Percentiles rank a stretch among this genome's conserved stretches.
Evolutionary conservation across 208 protist species (phyloP).

Genomic region (Endotrypanum monterogeii): DNA sequence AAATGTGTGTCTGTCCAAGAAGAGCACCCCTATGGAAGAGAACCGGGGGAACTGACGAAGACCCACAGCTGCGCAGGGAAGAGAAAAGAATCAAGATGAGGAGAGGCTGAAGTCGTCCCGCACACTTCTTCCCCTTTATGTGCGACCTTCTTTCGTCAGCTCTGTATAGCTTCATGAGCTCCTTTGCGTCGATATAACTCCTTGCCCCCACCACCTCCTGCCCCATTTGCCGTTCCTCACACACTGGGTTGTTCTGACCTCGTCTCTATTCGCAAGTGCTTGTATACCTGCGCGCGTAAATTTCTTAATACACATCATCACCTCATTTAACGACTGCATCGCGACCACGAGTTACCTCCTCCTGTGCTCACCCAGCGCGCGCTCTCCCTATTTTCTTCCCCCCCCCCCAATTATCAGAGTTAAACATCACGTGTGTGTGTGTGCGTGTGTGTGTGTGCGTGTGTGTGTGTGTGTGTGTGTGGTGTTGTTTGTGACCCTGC

Average conservation of each 20-base stretch:
- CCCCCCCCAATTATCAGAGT: not conserved
- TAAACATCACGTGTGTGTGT: not conserved
- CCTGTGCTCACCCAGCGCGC: not conserved
- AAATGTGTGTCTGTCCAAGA: too few relatives aligned
- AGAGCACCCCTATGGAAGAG: too few relatives aligned
- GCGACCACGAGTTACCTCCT: not conserved
- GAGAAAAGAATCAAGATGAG: too few relatives aligned
- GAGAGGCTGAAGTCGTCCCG: too few relatives aligned
- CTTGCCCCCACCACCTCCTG: not conserved
- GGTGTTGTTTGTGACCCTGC: not conserved
- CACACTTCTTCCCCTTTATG: too few relatives aligned
- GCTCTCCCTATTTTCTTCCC: not conserved
- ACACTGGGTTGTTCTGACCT: not conserved
- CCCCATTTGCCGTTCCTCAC: not conserved
- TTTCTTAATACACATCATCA: not conserved
- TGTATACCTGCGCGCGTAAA: not conserved
- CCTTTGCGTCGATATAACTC: too few relatives aligned
- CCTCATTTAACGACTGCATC: not conserved
- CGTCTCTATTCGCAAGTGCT: not conserved
- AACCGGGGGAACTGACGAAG: too few relatives aligned
- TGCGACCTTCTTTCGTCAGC: too few relatives aligned
- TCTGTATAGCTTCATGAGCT: too few relatives aligned
- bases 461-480: slow-evolving; percentile 1
- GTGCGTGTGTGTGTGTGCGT: too few relatives aligned
- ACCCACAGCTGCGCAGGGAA: too few relatives aligned